Evolutionary conservation across 805 yeast genomes (phyloP), one percentile per base, ranked within the genome.

Genomic region (Barnettozyma vustinii): DNA sequence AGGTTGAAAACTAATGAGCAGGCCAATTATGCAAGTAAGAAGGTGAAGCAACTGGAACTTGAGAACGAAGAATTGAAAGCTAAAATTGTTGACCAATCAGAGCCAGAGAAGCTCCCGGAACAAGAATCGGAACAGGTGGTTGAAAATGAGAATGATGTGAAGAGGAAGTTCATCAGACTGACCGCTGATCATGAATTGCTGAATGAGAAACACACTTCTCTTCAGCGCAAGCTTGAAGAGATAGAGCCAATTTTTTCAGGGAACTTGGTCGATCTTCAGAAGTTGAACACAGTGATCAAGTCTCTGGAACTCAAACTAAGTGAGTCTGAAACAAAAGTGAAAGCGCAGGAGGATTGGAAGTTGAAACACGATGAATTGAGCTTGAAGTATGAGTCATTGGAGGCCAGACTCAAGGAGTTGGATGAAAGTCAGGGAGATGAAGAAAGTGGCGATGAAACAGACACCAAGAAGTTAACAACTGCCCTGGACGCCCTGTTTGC

Each of bases 1-100:
- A 76, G 71, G 52, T 19, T 54, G 3, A 72, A 72, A 40, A 75
- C 80, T 53, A 73, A 71, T 49, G 64, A 65, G 5, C 83, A 80
- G 53, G 82, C 84, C 53, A 71, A 68, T 44, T 67, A 71, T 44
- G 91, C 90, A 0, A 76, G 81, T 54, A 72, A 72, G 18, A 75
- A 75, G 49, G 80, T 84, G 20, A 64, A 63, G 20, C 57, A 58
- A 19, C 66, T 85, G 33, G 87, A 82, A 54, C 25, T 45, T 6
- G 71, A 70, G 46, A 64, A 66, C 33, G 37, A 45, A 2, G 47
- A 52, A 19, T 49, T 68, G 42, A 64, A 58, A 52, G 27, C 44
- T 3, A 44, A 56, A 36, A 27, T 49, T 13, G 15, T 48, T 10
- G 52, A 57, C 5, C 60, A 12, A 10, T 25, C n/a, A 9, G n/a